These are phyloP conservation scores for Trypethelium eluteriae DNA, from an alignment of 495 filamentous ascomycete species.

Conservation along the genomic window DNA sequence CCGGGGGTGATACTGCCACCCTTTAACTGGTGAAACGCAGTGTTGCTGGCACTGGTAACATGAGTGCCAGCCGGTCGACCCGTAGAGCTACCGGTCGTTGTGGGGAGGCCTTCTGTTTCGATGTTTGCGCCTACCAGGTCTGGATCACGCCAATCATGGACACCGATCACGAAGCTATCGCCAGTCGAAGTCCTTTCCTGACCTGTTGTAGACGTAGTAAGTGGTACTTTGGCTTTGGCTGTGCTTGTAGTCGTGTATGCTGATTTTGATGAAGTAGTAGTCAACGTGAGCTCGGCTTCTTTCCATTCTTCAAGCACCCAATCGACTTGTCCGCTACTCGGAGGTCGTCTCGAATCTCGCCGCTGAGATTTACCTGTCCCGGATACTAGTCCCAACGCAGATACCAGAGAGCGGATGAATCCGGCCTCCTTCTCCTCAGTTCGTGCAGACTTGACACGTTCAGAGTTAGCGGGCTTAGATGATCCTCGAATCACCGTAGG, in stretches of 20 bases:
- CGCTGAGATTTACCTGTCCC: slow-evolving; percentile 16
- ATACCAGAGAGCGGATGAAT: slow-evolving; percentile 47
- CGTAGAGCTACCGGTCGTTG: not conserved
- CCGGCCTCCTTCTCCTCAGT: not conserved
- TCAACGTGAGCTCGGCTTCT: slow-evolving; percentile 35
- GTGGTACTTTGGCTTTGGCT: slow-evolving; percentile 17
- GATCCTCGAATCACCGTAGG: slow-evolving; percentile 15
- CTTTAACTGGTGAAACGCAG: slow-evolving; percentile 36
- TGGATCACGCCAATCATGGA: slow-evolving; percentile 88
- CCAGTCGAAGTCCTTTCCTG: slow-evolving; percentile 26
- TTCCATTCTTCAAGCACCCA: slow-evolving; percentile 68
- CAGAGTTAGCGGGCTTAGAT: not conserved
- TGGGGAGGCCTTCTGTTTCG: slow-evolving; percentile 19
- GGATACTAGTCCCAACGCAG: slow-evolving; percentile 49
- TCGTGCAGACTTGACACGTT: not conserved
- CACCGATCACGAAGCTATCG: slow-evolving; percentile 81
- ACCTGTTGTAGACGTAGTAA: slow-evolving; percentile 10
- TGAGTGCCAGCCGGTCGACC: slow-evolving; percentile 12
- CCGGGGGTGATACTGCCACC: slow-evolving; percentile 69
- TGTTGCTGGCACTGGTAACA: slow-evolving; percentile 15
- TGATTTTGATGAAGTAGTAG: slow-evolving; percentile 24
- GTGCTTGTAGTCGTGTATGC: slow-evolving; percentile 24
- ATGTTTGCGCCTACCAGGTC: slow-evolving; percentile 51
- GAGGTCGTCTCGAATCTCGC: slow-evolving; percentile 57
- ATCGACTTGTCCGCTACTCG: slow-evolving; percentile 75